Evolutionary conservation across 495 filamentous ascomycete genomes (phyloP).

Genomic region (Neurospora intermedia): DNA sequence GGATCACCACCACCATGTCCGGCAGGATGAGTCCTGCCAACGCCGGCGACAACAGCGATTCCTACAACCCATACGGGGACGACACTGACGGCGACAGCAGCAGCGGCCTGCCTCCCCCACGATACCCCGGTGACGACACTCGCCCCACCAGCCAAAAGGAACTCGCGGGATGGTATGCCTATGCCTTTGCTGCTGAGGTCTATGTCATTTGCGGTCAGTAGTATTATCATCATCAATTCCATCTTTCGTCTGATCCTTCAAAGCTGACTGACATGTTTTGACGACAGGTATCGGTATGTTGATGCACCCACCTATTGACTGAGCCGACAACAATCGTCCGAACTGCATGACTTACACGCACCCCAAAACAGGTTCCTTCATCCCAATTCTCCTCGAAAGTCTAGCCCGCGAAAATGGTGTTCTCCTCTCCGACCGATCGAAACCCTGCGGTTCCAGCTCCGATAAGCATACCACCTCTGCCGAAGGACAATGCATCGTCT

Average conservation of each 20-base stretch:
- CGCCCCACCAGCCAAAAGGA: conserved; percentile 79
- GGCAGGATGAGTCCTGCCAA: conserved; percentile 17
- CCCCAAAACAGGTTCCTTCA: conserved; percentile 61
- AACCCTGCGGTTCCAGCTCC: conserved; percentile 50
- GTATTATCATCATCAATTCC: conserved; percentile 9
- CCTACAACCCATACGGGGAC: background rate
- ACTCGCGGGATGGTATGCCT: conserved; percentile 88
- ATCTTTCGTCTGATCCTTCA: background rate
- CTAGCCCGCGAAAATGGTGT: conserved; percentile 84
- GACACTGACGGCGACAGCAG: background rate
- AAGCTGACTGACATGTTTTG: background rate
- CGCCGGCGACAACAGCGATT: conserved; percentile 6
- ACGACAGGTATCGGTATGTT: conserved; percentile 19
- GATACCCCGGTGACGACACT: conserved; percentile 76
- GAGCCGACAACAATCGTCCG: background rate
- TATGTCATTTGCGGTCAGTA: conserved; percentile 87
- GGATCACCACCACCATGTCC: conserved; percentile 2
- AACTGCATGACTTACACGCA: conserved; percentile 1
- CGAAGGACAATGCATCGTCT: conserved; percentile 70
- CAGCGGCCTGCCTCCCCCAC: conserved; percentile 7
- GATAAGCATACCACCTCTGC: conserved; percentile 20
- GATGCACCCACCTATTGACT: no score
- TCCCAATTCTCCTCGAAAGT: conserved; percentile 92
- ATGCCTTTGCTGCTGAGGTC: conserved; percentile 95
- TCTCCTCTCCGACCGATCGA: conserved; percentile 60